A percentile compares a stretch with the other conserved stretches of the same genome.
phyloP scores from a whole-genome alignment of 2,329 filamentous ascomycete genomes.

The Gremmenia infestans region DNA sequence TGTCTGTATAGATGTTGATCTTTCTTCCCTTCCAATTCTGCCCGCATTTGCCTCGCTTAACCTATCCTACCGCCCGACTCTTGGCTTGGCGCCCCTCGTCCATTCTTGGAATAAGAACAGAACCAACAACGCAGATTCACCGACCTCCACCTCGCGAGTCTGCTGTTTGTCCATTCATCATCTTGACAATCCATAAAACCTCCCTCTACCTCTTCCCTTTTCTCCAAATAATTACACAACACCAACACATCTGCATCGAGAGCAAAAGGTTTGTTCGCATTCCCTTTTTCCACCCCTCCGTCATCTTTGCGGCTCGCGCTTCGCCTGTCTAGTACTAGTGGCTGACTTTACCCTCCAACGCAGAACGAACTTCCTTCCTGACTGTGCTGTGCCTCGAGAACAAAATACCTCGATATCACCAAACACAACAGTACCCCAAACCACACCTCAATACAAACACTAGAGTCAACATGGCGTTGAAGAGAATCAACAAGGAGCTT shows the following conservation, averaged over 20 bases:
- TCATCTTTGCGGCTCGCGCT: constrained; percentile 19
- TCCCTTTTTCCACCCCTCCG: constrained; percentile 10
- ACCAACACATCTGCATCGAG: background rate
- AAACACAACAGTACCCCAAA: background rate
- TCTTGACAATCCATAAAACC: background rate
- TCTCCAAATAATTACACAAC: background rate
- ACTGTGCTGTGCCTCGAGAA: constrained; percentile 25
- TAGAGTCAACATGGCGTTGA: constrained; percentile 65
- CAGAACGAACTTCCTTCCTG: constrained; percentile 16
- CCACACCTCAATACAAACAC: constrained; percentile 23
- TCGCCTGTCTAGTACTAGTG: constrained; percentile 16
- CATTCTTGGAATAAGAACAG: no score
- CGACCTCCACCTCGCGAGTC: no score
- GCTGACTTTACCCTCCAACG: constrained; percentile 20
- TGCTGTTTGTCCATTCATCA: no score
- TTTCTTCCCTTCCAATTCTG: no score
- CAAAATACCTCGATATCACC: constrained; percentile 13
- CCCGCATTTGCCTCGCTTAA: no score
- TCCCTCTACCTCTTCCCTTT: background rate
- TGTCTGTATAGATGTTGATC: no score
- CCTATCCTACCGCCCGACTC: no score
- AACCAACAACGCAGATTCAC: no score
- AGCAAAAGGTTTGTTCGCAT: background rate
- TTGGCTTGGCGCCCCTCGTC: no score
- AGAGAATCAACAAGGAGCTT: constrained; percentile 94